Evolutionary conservation across 345 rosid genomes (phyloP).

Genomic region (sweet orange (Citrus sinensis)): DNA sequence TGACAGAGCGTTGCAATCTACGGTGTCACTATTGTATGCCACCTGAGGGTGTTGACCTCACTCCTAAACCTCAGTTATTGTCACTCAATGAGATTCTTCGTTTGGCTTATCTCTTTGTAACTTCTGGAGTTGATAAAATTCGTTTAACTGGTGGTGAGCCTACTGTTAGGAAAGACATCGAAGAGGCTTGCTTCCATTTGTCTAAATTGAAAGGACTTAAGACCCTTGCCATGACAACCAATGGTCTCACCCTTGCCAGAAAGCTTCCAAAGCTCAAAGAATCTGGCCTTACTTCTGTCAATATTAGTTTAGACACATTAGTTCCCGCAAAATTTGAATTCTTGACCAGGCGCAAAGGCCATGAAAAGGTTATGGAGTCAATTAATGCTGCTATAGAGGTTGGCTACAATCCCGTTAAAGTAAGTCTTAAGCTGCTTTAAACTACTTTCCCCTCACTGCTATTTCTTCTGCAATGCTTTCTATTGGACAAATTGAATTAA

Average conservation of each 20-base stretch:
- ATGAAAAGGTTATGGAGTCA: conserved; percentile 70
- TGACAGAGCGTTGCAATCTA: conserved; percentile 92
- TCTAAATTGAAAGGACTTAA: conserved; percentile 80
- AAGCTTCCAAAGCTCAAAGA: conserved; percentile 79
- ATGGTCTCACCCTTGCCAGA: conserved; percentile 79
- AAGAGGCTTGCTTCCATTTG: conserved; percentile 62
- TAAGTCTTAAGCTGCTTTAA: conserved; percentile 17
- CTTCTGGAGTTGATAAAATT: conserved; percentile 84
- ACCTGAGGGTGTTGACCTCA: conserved; percentile 81
- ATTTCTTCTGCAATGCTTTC: background rate
- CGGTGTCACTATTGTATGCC: conserved; percentile 98
- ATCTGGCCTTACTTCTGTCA: conserved; percentile 63
- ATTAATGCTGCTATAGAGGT: conserved; percentile 72
- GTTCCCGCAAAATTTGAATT: conserved; percentile 91
- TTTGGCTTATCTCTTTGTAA: conserved; percentile 69
- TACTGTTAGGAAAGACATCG: conserved; percentile 75
- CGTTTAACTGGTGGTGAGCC: conserved; percentile 98
- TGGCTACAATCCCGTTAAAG: conserved; percentile 90
- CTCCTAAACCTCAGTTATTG: conserved; percentile 62
- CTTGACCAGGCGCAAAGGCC: conserved; percentile 84
- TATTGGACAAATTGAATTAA: background rate
- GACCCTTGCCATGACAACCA: conserved; percentile 78
- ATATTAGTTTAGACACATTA: conserved; percentile 84
- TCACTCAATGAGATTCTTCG: conserved; percentile 62
- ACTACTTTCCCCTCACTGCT: background rate